Conservation (phyloP, 148 eudicot genomes). For the Silene latifolia region DNA sequence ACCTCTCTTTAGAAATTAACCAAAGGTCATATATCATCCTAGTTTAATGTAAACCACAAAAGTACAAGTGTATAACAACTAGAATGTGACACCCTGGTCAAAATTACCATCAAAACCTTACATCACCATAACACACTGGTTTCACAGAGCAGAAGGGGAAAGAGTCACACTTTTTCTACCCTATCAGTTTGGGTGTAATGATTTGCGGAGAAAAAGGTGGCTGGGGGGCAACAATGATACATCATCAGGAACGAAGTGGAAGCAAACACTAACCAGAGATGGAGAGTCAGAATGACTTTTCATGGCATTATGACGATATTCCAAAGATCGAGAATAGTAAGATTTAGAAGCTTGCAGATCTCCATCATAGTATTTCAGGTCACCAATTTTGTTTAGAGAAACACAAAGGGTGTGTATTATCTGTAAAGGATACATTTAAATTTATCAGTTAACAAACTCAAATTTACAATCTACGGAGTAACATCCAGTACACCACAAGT, state of each 20-base stretch:
- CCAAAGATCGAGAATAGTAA: conserved; percentile 66
- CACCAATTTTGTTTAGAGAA: conserved; percentile 93
- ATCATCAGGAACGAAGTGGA: neutral
- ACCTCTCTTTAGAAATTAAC: too few relatives aligned
- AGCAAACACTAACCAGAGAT: conserved; percentile 58
- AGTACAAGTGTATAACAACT: too few relatives aligned
- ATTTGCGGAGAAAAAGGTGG: neutral
- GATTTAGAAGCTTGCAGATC: conserved; percentile 77
- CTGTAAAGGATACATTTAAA: conserved; percentile 41
- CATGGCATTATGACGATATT: conserved; percentile 75
- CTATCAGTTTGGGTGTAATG: neutral
- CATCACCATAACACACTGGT: too few relatives aligned
- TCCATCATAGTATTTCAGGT: conserved; percentile 83
- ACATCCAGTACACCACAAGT: neutral
- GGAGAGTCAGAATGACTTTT: conserved; percentile 47
- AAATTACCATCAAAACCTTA: too few relatives aligned
- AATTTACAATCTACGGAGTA: conserved; percentile 1
- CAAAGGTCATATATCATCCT: too few relatives aligned
- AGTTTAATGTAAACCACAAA: too few relatives aligned
- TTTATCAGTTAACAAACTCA: conserved; percentile 6
- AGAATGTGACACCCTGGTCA: too few relatives aligned
- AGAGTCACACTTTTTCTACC: neutral
- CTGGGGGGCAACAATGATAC: neutral
- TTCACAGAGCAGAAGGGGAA: neutral
- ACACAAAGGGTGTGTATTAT: conserved; percentile 87